Conservation (phyloP, 176 grass and related monocot species). For the Pharus latifolius region DNA sequence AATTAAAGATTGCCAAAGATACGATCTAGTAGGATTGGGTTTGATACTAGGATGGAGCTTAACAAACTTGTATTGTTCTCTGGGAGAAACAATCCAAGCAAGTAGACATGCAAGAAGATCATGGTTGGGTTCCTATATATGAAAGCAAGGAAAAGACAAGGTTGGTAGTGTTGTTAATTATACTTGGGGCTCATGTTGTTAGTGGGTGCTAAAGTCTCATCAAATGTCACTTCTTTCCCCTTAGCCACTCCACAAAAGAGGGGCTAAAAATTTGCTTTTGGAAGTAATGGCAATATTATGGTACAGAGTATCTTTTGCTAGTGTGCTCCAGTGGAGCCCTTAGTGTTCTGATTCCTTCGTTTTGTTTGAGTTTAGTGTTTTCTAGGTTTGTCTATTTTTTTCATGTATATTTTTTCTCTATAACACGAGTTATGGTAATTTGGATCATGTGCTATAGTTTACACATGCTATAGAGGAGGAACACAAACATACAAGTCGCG, state of each 20-base stretch:
- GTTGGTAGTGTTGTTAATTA: neutral
- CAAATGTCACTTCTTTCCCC: slow-evolving; percentile 21
- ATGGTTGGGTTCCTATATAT: slow-evolving; percentile 26
- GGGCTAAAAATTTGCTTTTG: slow-evolving; percentile 41
- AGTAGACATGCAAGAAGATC: slow-evolving; percentile 7
- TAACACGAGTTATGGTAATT: no score
- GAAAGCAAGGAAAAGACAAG: slow-evolving; percentile 8
- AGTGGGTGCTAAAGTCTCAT: slow-evolving; percentile 22
- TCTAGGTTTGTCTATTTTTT: no score
- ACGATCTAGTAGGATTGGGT: neutral
- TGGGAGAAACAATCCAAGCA: neutral
- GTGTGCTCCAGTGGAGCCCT: slow-evolving; percentile 14
- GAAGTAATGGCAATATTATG: neutral
- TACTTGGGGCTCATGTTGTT: neutral
- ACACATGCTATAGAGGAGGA: no score
- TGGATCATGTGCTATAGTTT: no score
- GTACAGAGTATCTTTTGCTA: neutral
- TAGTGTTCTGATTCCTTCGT: neutral
- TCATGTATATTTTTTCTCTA: no score
- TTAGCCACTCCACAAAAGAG: slow-evolving; percentile 16
- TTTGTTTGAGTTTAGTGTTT: neutral
- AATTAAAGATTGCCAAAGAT: neutral
- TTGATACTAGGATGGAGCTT: neutral
- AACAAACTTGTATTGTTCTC: neutral
- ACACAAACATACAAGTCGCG: no score